Conservation (phyloP, 2,329 filamentous ascomycete genomes). For the Thermomyces lanuginosus region DNA sequence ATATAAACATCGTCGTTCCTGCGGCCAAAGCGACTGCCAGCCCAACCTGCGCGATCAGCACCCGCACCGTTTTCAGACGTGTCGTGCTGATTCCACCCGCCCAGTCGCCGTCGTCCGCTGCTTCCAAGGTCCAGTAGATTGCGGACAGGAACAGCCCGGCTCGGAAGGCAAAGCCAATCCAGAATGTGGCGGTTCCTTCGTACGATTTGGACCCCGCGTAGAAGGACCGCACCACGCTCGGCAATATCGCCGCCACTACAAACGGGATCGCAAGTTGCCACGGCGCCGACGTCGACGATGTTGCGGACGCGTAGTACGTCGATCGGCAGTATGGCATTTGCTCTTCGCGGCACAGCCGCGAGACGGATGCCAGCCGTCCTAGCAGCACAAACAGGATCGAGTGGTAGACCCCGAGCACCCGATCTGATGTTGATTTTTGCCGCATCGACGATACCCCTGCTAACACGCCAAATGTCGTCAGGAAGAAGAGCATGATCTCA, state of each 20-base stretch:
- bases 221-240: slow-evolving; percentile 66
- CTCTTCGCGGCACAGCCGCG: slow-evolving; percentile 86
- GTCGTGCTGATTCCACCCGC: slow-evolving; percentile 38
- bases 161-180: slow-evolving; percentile 69
- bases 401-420: slow-evolving; percentile 66
- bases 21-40: slow-evolving; percentile 68
- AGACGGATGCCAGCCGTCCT: slow-evolving; percentile 66
- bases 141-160: slow-evolving; percentile 59
- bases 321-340: slow-evolving; percentile 95
- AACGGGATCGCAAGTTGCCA: slow-evolving; percentile 81
- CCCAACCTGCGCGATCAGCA: slow-evolving; percentile 63
- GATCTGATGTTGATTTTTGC: slow-evolving; percentile 48
- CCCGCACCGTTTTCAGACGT: slow-evolving; percentile 60
- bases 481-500: slow-evolving; percentile 79
- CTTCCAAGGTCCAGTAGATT: slow-evolving; percentile 75
- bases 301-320: slow-evolving; percentile 84
- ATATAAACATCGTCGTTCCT: slow-evolving; percentile 70
- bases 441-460: slow-evolving; percentile 59
- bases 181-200: slow-evolving; percentile 66
- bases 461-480: slow-evolving; percentile 71
- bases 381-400: slow-evolving; percentile 68
- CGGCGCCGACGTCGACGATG: slow-evolving; percentile 77
- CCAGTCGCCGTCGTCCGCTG: slow-evolving; percentile 72
- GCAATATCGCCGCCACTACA: slow-evolving; percentile 52
- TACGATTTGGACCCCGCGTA: slow-evolving; percentile 72